These are phyloP conservation scores for Colletotrichum falcatum DNA, from an alignment of 2,329 filamentous ascomycete genomes.

Conservation along the genomic window DNA sequence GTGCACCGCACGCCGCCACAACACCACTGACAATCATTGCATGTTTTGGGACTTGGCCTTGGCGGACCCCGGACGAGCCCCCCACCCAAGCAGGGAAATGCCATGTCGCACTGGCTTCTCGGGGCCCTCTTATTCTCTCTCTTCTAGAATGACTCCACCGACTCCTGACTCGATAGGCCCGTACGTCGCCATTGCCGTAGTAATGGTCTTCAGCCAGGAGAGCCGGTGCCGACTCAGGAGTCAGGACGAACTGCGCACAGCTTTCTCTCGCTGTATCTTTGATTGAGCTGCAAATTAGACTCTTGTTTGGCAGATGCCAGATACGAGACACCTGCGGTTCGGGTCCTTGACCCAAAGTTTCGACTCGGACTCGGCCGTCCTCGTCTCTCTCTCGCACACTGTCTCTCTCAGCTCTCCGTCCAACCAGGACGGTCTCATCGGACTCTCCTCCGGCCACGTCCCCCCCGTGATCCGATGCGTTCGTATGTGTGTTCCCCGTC, in stretches of 20 bases:
- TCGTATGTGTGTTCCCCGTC: too few species aligned
- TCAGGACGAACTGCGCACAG: not conserved
- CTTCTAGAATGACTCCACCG: constrained; percentile 8
- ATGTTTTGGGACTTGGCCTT: constrained; percentile 20
- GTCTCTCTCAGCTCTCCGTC: not conserved
- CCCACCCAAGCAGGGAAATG: constrained; percentile 16
- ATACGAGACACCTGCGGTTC: not conserved
- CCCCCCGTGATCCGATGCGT: not conserved
- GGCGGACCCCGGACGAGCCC: constrained; percentile 25
- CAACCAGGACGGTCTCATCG: not conserved
- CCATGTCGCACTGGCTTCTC: constrained; percentile 10
- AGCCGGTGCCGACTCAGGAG: not conserved
- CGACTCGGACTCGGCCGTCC: not conserved
- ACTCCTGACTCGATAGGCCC: constrained; percentile 19
- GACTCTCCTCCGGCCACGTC: constrained; percentile 9
- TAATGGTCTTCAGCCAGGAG: not conserved
- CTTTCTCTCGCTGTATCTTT: not conserved
- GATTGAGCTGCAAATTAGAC: not conserved
- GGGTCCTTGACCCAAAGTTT: constrained; percentile 5
- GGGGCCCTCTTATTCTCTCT: constrained; percentile 28
- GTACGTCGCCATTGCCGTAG: constrained; percentile 13
- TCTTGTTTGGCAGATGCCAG: not conserved
- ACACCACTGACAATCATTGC: constrained; percentile 23
- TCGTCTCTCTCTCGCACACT: too few species aligned
- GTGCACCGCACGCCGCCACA: not conserved